Evolutionary conservation across 192 early-diverging fungal species (phyloP), one percentile per base, ranked within the genome.

Genomic region (Diversispora epigaea): DNA sequence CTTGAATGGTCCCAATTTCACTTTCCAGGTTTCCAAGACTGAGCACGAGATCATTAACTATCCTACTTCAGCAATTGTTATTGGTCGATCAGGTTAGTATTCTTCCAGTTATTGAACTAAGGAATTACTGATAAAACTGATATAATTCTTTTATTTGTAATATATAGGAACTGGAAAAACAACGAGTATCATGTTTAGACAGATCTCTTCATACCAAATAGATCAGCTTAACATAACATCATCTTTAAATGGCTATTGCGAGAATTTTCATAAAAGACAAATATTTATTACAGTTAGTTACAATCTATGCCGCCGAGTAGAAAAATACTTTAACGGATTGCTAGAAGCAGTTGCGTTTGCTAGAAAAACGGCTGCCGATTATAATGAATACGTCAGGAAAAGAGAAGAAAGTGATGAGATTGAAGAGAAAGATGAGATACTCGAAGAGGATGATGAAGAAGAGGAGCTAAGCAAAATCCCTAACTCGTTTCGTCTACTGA

Each of bases 51-150:
- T 72, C 19, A 72, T 72, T 22, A 55, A 58, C 4, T 22, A 58
- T 43, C 70, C 41, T 58, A 60, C 55, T 3, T 72, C 70, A 58
- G 41, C 70, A n/a, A 72, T 72, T 32, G 21, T 72, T 1, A 21
- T 72, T 57, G 70, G 70, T 58, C 52, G 70, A 45, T 72, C 70
- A 11, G 70, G 70, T 72, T 58, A 72, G 70, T 72, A 3, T 6
- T 56, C 0, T 17, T 4, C 12, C 4, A 0, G 11, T 40, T 22
- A 41, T 19, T 0, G n/a, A 43, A 71, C 1, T 1, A 9, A 57
- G 12, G 4, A 15, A 54, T 2, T 40, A 2, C 21, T 10, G n/a
- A 6, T 11, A 52, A 69, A 46, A 49, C 1, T 9, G 57, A 17
- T 52, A 17, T 52, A 6, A 17, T 52, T 52, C 0, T 39, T 56